These are phyloP conservation scores for Sideroxylon spinosum DNA, from an alignment of 179 eudicot species.

Conservation along the genomic window DNA sequence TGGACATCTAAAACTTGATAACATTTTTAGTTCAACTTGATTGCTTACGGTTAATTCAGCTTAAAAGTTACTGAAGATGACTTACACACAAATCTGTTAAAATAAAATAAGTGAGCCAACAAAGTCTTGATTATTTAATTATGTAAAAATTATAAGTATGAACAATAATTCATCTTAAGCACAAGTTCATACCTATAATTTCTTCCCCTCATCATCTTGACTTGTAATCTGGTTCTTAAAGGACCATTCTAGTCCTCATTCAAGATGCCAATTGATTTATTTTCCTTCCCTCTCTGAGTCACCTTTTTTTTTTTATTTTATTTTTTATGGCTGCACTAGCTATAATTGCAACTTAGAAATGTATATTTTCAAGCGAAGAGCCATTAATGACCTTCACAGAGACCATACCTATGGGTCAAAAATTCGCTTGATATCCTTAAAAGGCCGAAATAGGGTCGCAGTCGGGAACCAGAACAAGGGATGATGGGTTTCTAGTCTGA, in stretches of 20 bases:
- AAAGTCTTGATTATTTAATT: background rate
- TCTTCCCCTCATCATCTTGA: background rate
- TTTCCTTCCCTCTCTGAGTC: no score
- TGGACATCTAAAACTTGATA: background rate
- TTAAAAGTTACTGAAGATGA: background rate
- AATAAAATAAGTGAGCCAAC: background rate
- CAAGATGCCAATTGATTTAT: background rate
- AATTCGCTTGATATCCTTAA: no score
- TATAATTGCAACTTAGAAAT: background rate
- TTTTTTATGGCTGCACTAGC: background rate
- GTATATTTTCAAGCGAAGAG: background rate
- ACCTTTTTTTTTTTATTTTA: background rate
- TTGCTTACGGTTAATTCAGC: background rate
- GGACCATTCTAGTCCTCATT: background rate
- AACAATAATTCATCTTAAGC: background rate
- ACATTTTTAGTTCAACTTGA: background rate
- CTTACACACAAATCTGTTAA: background rate
- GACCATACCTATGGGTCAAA: no score
- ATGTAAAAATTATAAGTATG: background rate
- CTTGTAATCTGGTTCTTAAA: background rate
- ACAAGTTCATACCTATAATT: background rate
- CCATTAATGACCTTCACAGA: no score
- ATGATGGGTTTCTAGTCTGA: no score
- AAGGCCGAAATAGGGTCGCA: no score
- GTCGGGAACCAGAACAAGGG: no score